These are phyloP conservation scores for Cercospora zeae-maydis DNA, from an alignment of 2,329 filamentous ascomycete genomes.

Conservation along the genomic window DNA sequence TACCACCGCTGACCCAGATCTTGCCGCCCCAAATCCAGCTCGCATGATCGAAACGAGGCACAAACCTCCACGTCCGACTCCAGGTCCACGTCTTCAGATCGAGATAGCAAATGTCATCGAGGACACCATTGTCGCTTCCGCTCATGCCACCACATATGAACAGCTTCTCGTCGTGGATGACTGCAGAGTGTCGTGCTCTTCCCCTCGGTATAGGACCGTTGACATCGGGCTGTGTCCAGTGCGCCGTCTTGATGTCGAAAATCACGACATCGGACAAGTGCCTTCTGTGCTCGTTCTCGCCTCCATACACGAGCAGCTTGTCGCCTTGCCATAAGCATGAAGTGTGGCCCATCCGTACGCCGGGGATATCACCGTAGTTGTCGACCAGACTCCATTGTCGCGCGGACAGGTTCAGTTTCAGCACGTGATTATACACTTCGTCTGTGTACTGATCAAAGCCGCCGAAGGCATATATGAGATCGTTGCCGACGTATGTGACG, in stretches of 20 bases:
- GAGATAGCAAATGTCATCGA: slow-evolving; percentile 95
- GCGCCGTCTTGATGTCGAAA: slow-evolving; percentile 88
- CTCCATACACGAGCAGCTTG: slow-evolving; percentile 95
- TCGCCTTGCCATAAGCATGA: slow-evolving; percentile 89
- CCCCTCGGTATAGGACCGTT: slow-evolving; percentile 82
- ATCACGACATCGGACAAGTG: slow-evolving; percentile 95
- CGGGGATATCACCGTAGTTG: slow-evolving; percentile 97
- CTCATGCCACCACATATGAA: slow-evolving; percentile 96
- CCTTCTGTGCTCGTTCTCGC: slow-evolving; percentile 94
- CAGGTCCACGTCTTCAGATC: slow-evolving; percentile 97
- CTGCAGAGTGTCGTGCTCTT: slow-evolving; percentile 85
- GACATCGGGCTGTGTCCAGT: slow-evolving; percentile 91
- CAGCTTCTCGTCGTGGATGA: slow-evolving; percentile 92
- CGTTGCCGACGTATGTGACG: slow-evolving; percentile 87
- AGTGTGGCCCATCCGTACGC: slow-evolving; percentile 97
- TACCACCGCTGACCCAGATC: slow-evolving; percentile 93
- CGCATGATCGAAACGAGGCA: slow-evolving; percentile 89
- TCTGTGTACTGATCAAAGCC: slow-evolving; percentile 99
- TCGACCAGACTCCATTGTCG: slow-evolving; percentile 94
- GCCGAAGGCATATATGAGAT: slow-evolving; percentile 96
- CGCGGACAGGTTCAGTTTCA: slow-evolving; percentile 79
- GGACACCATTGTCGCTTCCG: slow-evolving; percentile 82
- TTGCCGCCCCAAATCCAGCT: slow-evolving; percentile 90
- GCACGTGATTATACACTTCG: slow-evolving; percentile 96
- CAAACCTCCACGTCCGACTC: slow-evolving; percentile 94